A percentile compares a stretch with the other conserved stretches of the same genome.
Evolutionary conservation across 1,284 basidiomycete genomes (phyloP).

Genomic region (Naganishia liquefaciens): DNA sequence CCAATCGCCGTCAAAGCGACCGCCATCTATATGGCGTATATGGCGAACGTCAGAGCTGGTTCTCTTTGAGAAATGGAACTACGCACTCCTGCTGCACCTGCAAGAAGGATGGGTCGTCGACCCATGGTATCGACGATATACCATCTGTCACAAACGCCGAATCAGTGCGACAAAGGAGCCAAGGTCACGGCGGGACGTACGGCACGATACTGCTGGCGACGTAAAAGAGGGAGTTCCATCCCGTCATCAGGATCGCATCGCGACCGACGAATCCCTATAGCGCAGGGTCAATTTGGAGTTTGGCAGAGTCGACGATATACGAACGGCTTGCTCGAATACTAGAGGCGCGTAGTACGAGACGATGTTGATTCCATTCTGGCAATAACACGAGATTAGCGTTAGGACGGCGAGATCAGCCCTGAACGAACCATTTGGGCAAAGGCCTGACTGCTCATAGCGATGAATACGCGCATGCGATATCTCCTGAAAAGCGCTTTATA

Average conservation of each 20-base stretch:
- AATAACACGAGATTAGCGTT: background rate
- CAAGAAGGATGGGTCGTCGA: constrained; percentile 83
- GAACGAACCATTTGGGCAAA: constrained; percentile 83
- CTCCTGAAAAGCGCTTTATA: constrained; percentile 84
- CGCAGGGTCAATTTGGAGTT: background rate
- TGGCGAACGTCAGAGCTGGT: background rate
- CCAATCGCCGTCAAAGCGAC: constrained; percentile 51
- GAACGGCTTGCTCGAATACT: constrained; percentile 69
- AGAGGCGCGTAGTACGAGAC: constrained; percentile 90
- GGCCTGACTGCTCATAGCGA: constrained; percentile 96
- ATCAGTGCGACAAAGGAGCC: constrained; percentile 15
- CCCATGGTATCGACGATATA: constrained; percentile 92
- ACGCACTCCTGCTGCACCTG: constrained; percentile 80
- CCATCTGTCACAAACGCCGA: constrained; percentile 62
- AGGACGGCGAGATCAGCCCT: background rate
- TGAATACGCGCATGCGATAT: constrained; percentile 83
- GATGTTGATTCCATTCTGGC: constrained; percentile 85
- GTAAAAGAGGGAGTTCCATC: constrained; percentile 88
- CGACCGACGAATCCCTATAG: constrained; percentile 85
- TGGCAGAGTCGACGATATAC: background rate
- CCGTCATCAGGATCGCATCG: constrained; percentile 95
- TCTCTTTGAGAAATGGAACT: background rate
- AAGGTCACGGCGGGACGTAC: constrained; percentile 55
- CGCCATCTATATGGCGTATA: constrained; percentile 50
- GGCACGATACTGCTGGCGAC: constrained; percentile 77